Conservation (phyloP, 345 rosid genomes). For the Populus alba region DNA sequence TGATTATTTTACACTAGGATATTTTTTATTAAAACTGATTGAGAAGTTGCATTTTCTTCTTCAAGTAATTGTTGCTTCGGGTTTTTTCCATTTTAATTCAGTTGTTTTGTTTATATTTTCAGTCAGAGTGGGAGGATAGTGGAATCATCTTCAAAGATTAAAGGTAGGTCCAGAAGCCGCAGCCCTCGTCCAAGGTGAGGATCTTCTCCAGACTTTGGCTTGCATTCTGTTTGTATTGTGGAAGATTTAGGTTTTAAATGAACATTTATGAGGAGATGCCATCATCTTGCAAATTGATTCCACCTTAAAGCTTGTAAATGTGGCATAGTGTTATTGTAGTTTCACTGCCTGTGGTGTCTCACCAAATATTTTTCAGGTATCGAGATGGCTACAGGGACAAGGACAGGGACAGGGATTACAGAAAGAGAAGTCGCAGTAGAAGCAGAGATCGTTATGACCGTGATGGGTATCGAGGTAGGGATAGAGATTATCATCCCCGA, state of each 20-base stretch:
- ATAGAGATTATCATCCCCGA: slow-evolving; percentile 45
- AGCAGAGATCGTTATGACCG: slow-evolving; percentile 49
- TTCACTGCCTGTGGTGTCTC: neutral
- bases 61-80: neutral
- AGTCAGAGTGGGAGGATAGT: slow-evolving; percentile 11
- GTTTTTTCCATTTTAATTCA: neutral
- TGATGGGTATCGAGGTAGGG: slow-evolving; percentile 50
- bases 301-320: neutral
- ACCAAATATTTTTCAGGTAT: slow-evolving; percentile 14
- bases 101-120: neutral
- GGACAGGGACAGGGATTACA: slow-evolving; percentile 39
- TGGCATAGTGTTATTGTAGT: neutral
- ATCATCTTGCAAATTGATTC: neutral
- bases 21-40: neutral
- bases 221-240: neutral
- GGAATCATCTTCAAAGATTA: neutral
- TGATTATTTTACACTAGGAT: neutral
- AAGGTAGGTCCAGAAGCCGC: neutral
- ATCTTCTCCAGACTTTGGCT: neutral
- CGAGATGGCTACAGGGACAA: slow-evolving; percentile 43
- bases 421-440: slow-evolving; percentile 55
- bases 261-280: neutral
- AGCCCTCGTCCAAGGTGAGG: neutral
- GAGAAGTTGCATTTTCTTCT: neutral
- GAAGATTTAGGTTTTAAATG: neutral